Conservation (phyloP, 2,329 filamentous ascomycete genomes). For the Calonectria henricotiae region DNA sequence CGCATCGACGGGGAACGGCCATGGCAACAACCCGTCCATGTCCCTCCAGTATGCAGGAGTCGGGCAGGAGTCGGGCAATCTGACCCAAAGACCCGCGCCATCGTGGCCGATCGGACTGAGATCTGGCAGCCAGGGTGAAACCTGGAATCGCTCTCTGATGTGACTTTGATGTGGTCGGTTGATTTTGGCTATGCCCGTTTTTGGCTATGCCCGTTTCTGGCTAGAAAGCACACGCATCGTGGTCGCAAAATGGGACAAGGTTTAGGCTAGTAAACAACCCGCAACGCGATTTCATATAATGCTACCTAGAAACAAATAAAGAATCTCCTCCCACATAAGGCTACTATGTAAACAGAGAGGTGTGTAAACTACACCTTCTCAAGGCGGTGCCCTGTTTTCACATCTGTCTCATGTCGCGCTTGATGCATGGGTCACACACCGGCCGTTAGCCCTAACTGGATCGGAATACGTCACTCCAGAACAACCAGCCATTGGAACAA, state of each 20-base stretch:
- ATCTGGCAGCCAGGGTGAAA: background rate
- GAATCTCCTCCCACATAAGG: background rate
- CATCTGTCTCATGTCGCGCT: background rate
- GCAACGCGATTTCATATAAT: background rate
- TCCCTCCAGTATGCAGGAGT: background rate
- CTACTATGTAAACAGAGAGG: background rate
- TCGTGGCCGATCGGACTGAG: background rate
- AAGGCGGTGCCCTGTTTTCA: background rate
- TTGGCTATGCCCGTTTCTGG: conserved; percentile 9
- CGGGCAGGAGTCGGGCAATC: background rate
- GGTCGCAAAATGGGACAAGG: conserved; percentile 5
- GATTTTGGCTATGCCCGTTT: conserved; percentile 1
- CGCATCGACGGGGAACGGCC: background rate
- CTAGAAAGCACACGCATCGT: background rate
- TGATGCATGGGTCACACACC: background rate
- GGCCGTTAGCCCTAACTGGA: background rate
- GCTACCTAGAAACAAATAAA: background rate
- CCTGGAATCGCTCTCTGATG: background rate
- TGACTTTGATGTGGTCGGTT: background rate
- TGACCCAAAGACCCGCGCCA: background rate
- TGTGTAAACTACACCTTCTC: background rate
- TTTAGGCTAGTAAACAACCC: background rate
- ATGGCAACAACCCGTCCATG: background rate
- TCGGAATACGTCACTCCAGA: conserved; percentile 1
- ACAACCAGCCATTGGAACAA: background rate